Percentiles rank a stretch among this genome's conserved stretches.
Conservation (phyloP, 176 grass and related monocot species). For the Themeda triandra region DNA sequence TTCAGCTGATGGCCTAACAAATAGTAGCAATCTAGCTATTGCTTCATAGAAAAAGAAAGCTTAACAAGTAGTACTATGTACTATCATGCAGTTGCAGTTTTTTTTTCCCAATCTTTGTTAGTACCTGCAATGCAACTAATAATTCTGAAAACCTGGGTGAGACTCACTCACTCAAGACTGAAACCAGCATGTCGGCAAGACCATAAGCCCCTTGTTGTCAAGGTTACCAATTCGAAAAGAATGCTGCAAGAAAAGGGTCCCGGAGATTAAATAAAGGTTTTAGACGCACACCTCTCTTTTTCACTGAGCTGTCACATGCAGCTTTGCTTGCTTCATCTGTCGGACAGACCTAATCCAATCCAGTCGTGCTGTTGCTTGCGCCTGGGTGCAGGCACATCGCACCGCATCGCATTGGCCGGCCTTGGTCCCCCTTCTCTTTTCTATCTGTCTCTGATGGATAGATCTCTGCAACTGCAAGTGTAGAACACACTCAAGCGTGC, state of each 20-base stretch:
- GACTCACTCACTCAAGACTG: neutral
- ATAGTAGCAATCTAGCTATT: no score
- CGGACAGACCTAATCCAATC: slow-evolving; percentile 12
- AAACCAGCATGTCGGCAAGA: neutral
- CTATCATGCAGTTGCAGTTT: neutral
- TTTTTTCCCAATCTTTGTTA: no score
- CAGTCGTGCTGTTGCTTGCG: slow-evolving; percentile 45
- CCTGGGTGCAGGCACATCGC: slow-evolving; percentile 51
- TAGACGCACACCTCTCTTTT: neutral
- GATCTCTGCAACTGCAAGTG: neutral
- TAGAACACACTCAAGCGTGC: slow-evolving; percentile 8
- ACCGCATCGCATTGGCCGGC: neutral
- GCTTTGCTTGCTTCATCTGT: slow-evolving; percentile 24
- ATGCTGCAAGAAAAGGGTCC: neutral
- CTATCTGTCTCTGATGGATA: neutral
- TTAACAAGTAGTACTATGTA: no score
- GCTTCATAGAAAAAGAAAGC: neutral
- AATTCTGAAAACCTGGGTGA: neutral
- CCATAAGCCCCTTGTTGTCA: neutral
- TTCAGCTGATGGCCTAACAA: neutral
- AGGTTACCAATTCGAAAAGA: neutral
- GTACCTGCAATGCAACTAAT: neutral
- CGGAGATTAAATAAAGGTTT: slow-evolving; percentile 46
- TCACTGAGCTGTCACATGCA: slow-evolving; percentile 39
- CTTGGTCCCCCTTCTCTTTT: neutral